These are phyloP conservation scores for Xylariomycetidae sp. DNA, from an alignment of 2,329 filamentous ascomycete species.

Conservation along the genomic window DNA sequence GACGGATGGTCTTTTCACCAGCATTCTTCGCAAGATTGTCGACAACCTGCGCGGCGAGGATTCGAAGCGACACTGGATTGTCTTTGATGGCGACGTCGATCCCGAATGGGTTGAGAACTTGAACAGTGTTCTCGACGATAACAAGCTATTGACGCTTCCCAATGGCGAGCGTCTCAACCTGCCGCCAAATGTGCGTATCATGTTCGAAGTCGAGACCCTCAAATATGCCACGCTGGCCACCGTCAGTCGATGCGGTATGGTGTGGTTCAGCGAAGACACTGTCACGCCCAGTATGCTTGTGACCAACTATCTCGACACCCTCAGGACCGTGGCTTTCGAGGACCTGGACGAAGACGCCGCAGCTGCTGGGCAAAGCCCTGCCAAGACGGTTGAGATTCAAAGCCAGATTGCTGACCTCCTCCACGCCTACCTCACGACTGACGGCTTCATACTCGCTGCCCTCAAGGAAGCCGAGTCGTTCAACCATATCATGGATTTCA, in stretches of 20 bases:
- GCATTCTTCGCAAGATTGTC: slow-evolving; percentile 95
- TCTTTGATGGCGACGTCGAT: slow-evolving; percentile 98
- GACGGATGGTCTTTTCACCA: slow-evolving; percentile 98
- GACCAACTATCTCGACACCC: slow-evolving; percentile 77
- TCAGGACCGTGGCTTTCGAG: slow-evolving; percentile 81
- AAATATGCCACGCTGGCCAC: slow-evolving; percentile 97
- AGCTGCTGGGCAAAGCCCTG: slow-evolving; percentile 65
- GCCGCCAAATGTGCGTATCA: slow-evolving; percentile 91
- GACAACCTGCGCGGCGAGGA: slow-evolving; percentile 98
- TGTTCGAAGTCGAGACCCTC: slow-evolving; percentile 98
- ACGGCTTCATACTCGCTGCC: slow-evolving; percentile 74
- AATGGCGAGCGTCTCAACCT: slow-evolving; percentile 97
- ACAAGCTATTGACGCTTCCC: slow-evolving; percentile 92
- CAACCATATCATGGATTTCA: slow-evolving; percentile 98
- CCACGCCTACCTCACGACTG: slow-evolving; percentile 65
- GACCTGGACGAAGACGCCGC: slow-evolving; percentile 91
- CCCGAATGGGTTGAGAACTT: slow-evolving; percentile 99
- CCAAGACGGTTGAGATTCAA: slow-evolving; percentile 75
- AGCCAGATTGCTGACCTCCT: slow-evolving; percentile 73
- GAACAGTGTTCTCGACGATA: slow-evolving; percentile 98
- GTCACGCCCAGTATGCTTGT: slow-evolving; percentile 92
- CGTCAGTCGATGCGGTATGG: slow-evolving; percentile 99
- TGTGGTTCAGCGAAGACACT: slow-evolving; percentile 99
- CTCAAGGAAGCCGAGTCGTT: slow-evolving; percentile 70
- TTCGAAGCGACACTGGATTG: slow-evolving; percentile 96